phyloP scores from a whole-genome alignment of 768 basidiomycete species.

The Phaeotremella skinneri region DNA sequence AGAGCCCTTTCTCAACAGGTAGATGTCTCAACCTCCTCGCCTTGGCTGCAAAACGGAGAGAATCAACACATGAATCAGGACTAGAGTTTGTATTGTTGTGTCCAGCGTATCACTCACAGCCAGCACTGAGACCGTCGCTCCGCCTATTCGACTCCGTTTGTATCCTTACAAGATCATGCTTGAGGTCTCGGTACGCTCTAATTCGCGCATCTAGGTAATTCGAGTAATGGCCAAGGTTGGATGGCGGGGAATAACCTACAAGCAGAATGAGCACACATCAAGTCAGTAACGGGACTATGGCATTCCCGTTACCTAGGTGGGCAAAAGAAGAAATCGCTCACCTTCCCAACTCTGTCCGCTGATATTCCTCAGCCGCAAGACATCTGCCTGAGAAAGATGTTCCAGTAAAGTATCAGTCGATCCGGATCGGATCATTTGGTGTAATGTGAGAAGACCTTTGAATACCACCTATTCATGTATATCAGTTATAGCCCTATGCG shows the following conservation, averaged over 20 bases:
- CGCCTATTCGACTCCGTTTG: slow-evolving; percentile 85
- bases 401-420: slow-evolving; percentile 86
- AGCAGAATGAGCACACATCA: slow-evolving; percentile 1
- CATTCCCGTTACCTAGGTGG: background rate
- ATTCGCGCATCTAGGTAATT: slow-evolving; percentile 85
- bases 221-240: slow-evolving; percentile 84
- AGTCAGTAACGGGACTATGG: background rate
- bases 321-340: slow-evolving; percentile 50
- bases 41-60: slow-evolving; percentile 33
- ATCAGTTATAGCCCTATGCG: background rate
- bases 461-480: slow-evolving; percentile 72
- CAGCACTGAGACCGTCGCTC: slow-evolving; percentile 37
- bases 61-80: background rate
- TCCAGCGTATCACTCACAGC: slow-evolving; percentile 28
- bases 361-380: slow-evolving; percentile 78
- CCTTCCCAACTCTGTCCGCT: slow-evolving; percentile 85
- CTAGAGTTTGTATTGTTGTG: too few species aligned
- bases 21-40: slow-evolving; percentile 75
- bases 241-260: slow-evolving; percentile 76
- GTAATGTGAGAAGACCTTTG: slow-evolving; percentile 91
- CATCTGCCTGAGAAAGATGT: slow-evolving; percentile 72
- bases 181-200: slow-evolving; percentile 79
- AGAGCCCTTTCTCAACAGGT: slow-evolving; percentile 91
- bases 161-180: slow-evolving; percentile 89
- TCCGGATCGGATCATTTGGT: slow-evolving; percentile 96